Evolutionary conservation across 345 rosid genomes (phyloP).

Genomic region (Lepidium aucheri): DNA sequence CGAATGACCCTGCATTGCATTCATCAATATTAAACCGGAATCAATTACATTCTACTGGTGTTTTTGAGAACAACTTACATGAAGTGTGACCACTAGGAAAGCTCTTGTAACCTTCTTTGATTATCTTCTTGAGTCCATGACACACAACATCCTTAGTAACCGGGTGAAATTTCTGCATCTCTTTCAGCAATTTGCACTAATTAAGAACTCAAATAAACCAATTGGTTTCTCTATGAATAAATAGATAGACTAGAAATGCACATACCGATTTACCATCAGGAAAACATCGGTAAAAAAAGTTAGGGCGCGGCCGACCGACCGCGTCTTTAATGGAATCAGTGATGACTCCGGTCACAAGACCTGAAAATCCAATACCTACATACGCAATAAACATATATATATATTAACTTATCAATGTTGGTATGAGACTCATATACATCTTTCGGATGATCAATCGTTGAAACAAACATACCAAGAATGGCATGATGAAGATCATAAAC

Average conservation of each 20-base stretch:
- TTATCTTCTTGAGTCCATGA: conserved; percentile 31
- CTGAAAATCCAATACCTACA: conserved; percentile 44
- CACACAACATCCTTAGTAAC: conserved; percentile 40
- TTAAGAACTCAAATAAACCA: not conserved
- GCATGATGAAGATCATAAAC: conserved; percentile 61
- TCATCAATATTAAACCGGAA: not conserved
- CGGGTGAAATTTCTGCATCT: conserved; percentile 37
- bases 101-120: conserved; percentile 71
- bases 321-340: conserved; percentile 60
- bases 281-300: conserved; percentile 60
- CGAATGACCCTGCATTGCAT: conserved; percentile 74
- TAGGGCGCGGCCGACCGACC: conserved; percentile 60
- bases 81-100: conserved; percentile 71
- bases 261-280: conserved; percentile 48
- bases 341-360: conserved; percentile 47
- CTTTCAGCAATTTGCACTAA: not conserved
- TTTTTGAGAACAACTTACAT: conserved; percentile 25
- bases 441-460: not conserved
- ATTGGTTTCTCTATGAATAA: not conserved
- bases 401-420: too few species aligned
- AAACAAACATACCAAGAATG: conserved; percentile 32
- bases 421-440: not conserved
- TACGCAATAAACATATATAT: not conserved
- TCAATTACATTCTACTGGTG: not conserved
- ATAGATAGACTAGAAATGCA: not conserved